Percentiles rank a stretch among this genome's conserved stretches.
Conservation (phyloP, 148 eudicot species). For the Cornus suecica region DNA sequence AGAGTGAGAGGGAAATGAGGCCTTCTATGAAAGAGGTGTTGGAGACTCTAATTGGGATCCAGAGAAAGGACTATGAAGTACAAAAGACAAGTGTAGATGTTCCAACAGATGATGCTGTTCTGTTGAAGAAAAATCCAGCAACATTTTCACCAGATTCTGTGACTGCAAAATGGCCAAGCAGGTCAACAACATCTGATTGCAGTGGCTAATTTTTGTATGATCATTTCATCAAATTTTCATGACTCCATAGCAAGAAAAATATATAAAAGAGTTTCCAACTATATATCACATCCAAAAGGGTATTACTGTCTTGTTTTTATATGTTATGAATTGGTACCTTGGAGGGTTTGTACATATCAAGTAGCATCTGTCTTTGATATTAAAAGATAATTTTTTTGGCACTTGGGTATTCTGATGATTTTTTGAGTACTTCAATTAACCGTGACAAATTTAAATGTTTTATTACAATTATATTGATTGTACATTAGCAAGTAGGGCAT, state of each 20-base stretch:
- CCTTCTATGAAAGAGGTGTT: conserved; percentile 39
- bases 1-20: conserved; percentile 25
- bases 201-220: neutral
- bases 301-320: neutral
- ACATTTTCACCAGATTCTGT: conserved; percentile 7
- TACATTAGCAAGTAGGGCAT: neutral
- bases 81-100: neutral
- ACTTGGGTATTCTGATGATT: neutral
- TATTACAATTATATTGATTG: neutral
- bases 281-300: neutral
- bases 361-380: neutral
- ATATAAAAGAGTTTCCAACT: neutral
- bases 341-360: neutral
- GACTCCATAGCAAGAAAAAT: neutral
- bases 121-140: neutral
- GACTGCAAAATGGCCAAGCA: neutral
- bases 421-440: neutral
- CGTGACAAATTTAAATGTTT: neutral
- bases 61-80: neutral
- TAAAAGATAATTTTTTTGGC: neutral
- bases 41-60: conserved; percentile 15
- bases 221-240: neutral
- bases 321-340: neutral
- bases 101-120: neutral
- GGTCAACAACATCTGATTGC: neutral